A percentile compares a stretch with the other conserved stretches of the same genome.
Conservation (phyloP, 306 rosid species). For the Prunus davidiana region DNA sequence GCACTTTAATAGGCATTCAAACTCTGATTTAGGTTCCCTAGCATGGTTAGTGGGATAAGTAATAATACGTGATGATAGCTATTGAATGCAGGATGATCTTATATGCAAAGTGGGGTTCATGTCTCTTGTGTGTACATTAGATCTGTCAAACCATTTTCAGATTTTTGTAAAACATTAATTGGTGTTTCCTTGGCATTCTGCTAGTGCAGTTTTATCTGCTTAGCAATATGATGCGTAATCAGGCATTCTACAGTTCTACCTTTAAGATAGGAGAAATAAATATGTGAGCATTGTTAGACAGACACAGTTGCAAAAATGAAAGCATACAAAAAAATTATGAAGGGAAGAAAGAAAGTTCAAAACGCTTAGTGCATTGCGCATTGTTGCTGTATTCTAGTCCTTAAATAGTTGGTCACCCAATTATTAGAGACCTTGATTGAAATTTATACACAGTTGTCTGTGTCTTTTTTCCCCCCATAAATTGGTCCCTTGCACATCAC, state of each 20-base stretch:
- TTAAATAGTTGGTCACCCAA: background rate
- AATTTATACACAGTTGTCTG: background rate
- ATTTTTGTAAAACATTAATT: background rate
- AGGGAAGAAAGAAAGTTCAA: too few species aligned
- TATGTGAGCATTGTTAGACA: too few species aligned
- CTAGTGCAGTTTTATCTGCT: background rate
- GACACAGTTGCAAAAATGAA: too few species aligned
- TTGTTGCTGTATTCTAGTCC: background rate
- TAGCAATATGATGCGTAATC: background rate
- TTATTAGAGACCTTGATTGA: background rate
- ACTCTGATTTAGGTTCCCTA: background rate
- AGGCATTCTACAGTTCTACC: too few species aligned
- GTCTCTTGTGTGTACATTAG: background rate
- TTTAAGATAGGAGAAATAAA: too few species aligned
- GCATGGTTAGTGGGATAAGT: background rate
- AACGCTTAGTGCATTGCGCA: background rate
- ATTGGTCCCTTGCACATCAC: background rate
- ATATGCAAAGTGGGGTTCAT: background rate
- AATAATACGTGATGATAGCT: background rate
- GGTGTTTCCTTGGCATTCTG: background rate
- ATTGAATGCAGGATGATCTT: background rate
- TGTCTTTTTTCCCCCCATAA: background rate
- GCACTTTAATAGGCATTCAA: background rate
- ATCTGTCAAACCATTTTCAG: background rate
- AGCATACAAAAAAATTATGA: background rate